Conservation (phyloP, 2,329 filamentous ascomycete species). For the Pseudogymnoascus sp. region DNA sequence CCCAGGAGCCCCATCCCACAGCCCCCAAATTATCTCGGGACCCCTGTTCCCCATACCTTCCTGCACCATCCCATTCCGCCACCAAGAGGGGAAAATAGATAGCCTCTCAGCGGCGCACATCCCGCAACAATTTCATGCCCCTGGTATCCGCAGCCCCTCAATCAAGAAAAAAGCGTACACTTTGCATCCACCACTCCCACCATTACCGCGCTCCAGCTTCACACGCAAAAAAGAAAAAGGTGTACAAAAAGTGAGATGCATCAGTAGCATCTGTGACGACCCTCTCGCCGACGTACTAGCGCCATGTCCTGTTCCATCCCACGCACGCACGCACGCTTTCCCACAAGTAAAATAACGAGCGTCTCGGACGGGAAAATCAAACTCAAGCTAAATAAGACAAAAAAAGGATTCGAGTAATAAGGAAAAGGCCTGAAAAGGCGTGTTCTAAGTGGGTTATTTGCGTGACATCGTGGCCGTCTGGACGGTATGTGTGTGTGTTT, state of each 20-base stretch:
- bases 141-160: not conserved
- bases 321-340: constrained; percentile 3
- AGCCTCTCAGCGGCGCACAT: not conserved
- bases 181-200: not conserved
- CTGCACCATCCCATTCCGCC: not conserved
- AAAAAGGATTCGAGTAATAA: not conserved
- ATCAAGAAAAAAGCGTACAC: not conserved
- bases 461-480: constrained; percentile 3
- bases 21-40: not conserved
- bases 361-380: not conserved
- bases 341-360: not conserved
- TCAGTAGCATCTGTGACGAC: not conserved
- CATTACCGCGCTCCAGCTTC: not conserved
- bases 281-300: not conserved
- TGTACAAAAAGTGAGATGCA: not conserved
- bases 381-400: not conserved
- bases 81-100: not conserved
- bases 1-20: not conserved
- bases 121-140: not conserved
- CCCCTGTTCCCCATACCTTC: not conserved
- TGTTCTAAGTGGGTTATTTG: not conserved
- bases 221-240: constrained; percentile 1
- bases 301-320: not conserved
- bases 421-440: constrained; percentile 4
- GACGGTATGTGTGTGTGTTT: not conserved